Evolutionary conservation across 805 yeast genomes (phyloP), one percentile per base, ranked within the genome.

Genomic region (Saccharomyces eubayanus): DNA sequence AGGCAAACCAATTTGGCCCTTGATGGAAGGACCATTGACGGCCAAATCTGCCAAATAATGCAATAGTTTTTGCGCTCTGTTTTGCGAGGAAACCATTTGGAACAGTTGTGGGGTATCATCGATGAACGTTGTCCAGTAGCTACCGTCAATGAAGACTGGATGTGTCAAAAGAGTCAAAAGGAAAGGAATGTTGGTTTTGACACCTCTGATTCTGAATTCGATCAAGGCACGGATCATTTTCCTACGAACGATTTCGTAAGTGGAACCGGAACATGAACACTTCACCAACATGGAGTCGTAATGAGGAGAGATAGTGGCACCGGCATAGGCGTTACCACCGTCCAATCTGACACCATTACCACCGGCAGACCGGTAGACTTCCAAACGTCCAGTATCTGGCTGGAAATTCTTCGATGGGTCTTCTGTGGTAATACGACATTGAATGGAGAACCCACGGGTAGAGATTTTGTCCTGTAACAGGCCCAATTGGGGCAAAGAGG

Each of bases 321-420:
- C 99, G 11, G 96, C 96, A 72, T 89, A 92, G 3, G 97, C 97
- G 70, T 92, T 92, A 75, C 98, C 98, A 76, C 99, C 99, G 67
- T 92, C 99, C 63, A 94, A 80, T 77, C 99, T 85, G 49, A 94
- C 97, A 72, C 99, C 99, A 69, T 94, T 94, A 78, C 99, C 99
- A 74, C 99, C 99, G 24, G 98, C 89, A 48, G 97, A 90, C 72
- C 98, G 84, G 78, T 92, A 92, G 48, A 92, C 99, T 73, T 92
- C 99, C 64, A 92, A 87, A 74, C 91, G 90, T 70, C 99, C 99
- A 2, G 98, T 94, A 70, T 92, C 99, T 14, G 99, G 99, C 74
- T 89, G 97, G 84, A 92, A 92, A 69, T 87, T 89, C 76, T 91
- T 91, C 51, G 96, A 70, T 11, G 99, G 98, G 70, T 92, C 99